Conservation (phyloP, 805 yeast genomes). For the Kodamaea nitidulidarum region DNA sequence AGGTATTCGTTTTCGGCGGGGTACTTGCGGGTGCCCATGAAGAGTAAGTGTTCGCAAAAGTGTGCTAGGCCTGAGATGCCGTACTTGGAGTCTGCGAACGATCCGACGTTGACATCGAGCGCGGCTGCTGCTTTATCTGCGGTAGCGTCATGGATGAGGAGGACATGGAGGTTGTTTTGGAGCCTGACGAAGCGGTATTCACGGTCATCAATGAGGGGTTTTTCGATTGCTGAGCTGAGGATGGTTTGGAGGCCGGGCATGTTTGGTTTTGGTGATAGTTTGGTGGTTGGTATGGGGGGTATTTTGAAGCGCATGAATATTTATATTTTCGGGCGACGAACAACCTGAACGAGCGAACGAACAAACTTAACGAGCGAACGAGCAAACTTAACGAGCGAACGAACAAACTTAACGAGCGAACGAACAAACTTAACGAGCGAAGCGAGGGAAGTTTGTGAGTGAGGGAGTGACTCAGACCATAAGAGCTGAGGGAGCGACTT, state of each 20-base stretch:
- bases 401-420: too few relatives aligned
- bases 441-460: too few relatives aligned
- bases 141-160: constrained; percentile 63
- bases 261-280: too few relatives aligned
- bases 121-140: constrained; percentile 79
- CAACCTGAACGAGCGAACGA: too few relatives aligned
- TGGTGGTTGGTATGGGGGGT: too few relatives aligned
- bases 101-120: constrained; percentile 72
- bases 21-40: constrained; percentile 76
- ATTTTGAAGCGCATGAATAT: constrained; percentile 2
- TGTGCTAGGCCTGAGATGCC: constrained; percentile 73
- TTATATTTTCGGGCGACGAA: too few relatives aligned
- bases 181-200: constrained; percentile 62
- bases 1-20: constrained; percentile 74
- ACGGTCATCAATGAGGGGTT: constrained; percentile 68
- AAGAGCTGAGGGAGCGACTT: too few relatives aligned
- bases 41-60: constrained; percentile 60
- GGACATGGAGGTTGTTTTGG: constrained; percentile 52
- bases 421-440: too few relatives aligned
- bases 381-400: too few relatives aligned
- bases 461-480: too few relatives aligned
- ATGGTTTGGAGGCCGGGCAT: too few relatives aligned
- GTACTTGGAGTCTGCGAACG: constrained; percentile 62
- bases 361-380: too few relatives aligned
- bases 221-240: constrained; percentile 25